phyloP scores from a whole-genome alignment of 2,329 filamentous ascomycete genomes.

The Emergomyces orientalis region DNA sequence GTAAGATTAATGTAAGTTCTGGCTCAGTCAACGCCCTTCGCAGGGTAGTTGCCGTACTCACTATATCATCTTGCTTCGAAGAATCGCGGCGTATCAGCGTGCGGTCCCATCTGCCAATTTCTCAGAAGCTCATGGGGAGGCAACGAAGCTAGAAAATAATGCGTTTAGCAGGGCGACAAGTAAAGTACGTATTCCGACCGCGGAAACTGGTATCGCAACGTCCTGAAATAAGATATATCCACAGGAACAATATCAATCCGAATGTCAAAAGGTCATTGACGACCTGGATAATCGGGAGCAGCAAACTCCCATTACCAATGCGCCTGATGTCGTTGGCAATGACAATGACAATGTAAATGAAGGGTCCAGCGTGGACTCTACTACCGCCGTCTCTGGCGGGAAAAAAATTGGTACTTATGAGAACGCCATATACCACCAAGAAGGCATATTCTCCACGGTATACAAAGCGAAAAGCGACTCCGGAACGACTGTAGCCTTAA shows the following conservation, averaged over 20 bases:
- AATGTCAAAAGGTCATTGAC: conserved; percentile 34
- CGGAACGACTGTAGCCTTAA: conserved; percentile 57
- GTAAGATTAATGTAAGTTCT: conserved; percentile 53
- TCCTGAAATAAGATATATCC: neutral
- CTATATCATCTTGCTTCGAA: conserved; percentile 1
- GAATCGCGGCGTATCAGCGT: conserved; percentile 37
- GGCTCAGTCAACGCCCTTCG: neutral
- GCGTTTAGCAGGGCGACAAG: conserved; percentile 31
- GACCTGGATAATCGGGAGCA: conserved; percentile 22
- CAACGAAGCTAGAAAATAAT: conserved; percentile 53
- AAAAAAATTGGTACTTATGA: conserved; percentile 46
- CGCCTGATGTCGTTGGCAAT: conserved; percentile 5
- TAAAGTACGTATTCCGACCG: conserved; percentile 23
- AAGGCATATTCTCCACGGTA: conserved; percentile 73
- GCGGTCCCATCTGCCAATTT: conserved; percentile 37
- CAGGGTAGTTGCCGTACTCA: neutral
- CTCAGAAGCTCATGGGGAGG: conserved; percentile 46
- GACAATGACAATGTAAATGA: conserved; percentile 20
- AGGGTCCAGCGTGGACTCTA: conserved; percentile 16
- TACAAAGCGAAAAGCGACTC: conserved; percentile 54
- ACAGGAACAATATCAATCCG: conserved; percentile 49
- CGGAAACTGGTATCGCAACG: too few species aligned
- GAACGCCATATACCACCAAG: conserved; percentile 47
- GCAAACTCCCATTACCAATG: conserved; percentile 20
- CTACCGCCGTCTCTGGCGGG: conserved; percentile 26